Evolutionary conservation across 1,139 yeast species (phyloP), one percentile per base, ranked within the genome.

Genomic region (Suhomyces bokatorum): DNA sequence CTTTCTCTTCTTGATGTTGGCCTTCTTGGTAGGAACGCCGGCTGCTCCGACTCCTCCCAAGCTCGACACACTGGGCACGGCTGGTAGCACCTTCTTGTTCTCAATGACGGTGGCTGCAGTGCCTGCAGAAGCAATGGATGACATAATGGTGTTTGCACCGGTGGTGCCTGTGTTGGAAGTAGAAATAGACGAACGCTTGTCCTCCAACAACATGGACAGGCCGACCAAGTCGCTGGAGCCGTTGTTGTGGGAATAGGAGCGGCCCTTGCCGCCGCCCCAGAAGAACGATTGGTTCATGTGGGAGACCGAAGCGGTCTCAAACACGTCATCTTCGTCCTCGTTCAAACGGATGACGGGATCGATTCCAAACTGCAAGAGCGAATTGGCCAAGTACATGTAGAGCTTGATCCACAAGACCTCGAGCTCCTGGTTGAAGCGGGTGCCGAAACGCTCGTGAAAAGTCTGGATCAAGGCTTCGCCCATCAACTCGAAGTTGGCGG

Each of bases 381-480:
- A 69, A 60, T 87, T 87, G 37, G 95, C 85, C 52, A 88, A 64
- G 57, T 73, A 80, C 52, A 78, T 63, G 60, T 78, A 79, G 43
- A 79, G 62, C 53, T 85, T 82, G 52, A 86, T 82, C 96, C 96
- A 87, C 45, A 86, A 80, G 48, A 83, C 76, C 56, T 79, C 84
- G 44, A 78, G 63, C 48, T 77, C 81, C 34, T 73, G 67, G 38
- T 72, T 73, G 57, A 79, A 79, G 16, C 66, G 61, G 13, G 47
- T 53, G 4, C 77, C 78, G 51, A 73, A 84, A 55, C 95, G 66
- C 62, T 87, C 93, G 55, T 80, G 79, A 56, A 87, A 81, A 1
- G 96, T 87, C 53, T 78, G 79, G 46, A 87, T 71, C 43, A 88
- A 70, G 0, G 95, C 95, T 50, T 81, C 81, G 1, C 96, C 96